These are phyloP conservation scores for Triticum aestivum DNA, from an alignment of 176 grass and related monocot species.

Conservation along the genomic window DNA sequence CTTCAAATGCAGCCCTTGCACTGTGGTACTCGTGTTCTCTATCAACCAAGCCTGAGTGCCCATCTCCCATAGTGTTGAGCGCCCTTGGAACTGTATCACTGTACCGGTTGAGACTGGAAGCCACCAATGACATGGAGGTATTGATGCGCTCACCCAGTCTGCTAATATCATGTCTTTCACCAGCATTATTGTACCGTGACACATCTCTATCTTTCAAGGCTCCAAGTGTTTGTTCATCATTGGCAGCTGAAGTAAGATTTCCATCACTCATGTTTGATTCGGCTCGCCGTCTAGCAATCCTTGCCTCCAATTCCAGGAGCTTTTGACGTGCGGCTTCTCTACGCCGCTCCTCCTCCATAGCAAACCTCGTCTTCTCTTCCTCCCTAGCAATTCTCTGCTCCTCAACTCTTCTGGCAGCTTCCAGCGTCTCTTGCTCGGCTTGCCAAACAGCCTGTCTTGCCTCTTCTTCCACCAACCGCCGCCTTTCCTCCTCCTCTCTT, in stretches of 20 bases:
- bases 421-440: slow-evolving; percentile 85
- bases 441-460: slow-evolving; percentile 63
- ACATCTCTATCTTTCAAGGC: slow-evolving; percentile 40
- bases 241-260: slow-evolving; percentile 32
- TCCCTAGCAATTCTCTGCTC: slow-evolving; percentile 91
- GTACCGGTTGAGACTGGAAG: slow-evolving; percentile 58
- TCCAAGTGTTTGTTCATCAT: slow-evolving; percentile 45
- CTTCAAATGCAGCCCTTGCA: slow-evolving; percentile 42
- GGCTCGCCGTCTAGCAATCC: slow-evolving; percentile 67
- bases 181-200: slow-evolving; percentile 33
- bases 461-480: slow-evolving; percentile 71
- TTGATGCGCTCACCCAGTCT: slow-evolving; percentile 54
- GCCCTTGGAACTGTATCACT: slow-evolving; percentile 53
- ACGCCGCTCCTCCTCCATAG: slow-evolving; percentile 82
- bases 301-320: slow-evolving; percentile 85
- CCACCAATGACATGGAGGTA: slow-evolving; percentile 48
- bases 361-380: slow-evolving; percentile 67
- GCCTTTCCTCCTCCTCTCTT: slow-evolving; percentile 76
- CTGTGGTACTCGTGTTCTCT: slow-evolving; percentile 55
- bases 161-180: slow-evolving; percentile 51
- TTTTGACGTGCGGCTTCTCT: slow-evolving; percentile 88
- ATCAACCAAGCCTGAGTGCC: slow-evolving; percentile 47
- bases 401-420: slow-evolving; percentile 62
- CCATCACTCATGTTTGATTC: slow-evolving; percentile 49
- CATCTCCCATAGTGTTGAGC: slow-evolving; percentile 49